phyloP scores from a whole-genome alignment of 495 filamentous ascomycete genomes.

The Ascodesmis nigricans region DNA sequence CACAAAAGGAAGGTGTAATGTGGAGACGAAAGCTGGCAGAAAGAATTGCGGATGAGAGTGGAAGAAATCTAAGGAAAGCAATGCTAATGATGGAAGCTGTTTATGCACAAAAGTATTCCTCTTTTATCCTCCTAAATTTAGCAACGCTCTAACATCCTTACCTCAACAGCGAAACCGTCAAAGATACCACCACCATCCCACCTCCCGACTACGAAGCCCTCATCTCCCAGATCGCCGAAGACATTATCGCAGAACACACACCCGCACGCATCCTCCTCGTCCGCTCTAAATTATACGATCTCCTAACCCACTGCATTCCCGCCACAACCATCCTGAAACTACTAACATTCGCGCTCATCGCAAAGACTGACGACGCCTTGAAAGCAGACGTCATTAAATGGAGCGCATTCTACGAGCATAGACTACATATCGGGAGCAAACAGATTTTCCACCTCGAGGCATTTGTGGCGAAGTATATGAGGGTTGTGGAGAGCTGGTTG shows the following conservation, averaged over 20 bases:
- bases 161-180: constrained; percentile 56
- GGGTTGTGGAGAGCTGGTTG: constrained; percentile 73
- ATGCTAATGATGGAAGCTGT: constrained; percentile 91
- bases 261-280: constrained; percentile 65
- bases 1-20: constrained; percentile 53
- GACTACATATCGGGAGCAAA: constrained; percentile 77
- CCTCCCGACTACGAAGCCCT: constrained; percentile 92
- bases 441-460: constrained; percentile 95
- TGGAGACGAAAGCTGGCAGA: constrained; percentile 46
- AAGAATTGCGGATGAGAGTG: constrained; percentile 78
- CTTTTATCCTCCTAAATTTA: constrained; percentile 8
- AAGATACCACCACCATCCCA: constrained; percentile 67
- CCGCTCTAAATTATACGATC: constrained; percentile 78
- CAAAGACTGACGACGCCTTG: constrained; percentile 62
- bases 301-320: constrained; percentile 91
- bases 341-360: constrained; percentile 76
- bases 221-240: constrained; percentile 63
- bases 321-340: constrained; percentile 79
- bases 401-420: constrained; percentile 92
- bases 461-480: constrained; percentile 96
- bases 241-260: constrained; percentile 78
- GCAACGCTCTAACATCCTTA: not conserved
- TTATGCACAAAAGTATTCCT: constrained; percentile 75
- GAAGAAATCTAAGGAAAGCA: constrained; percentile 70
- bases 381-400: constrained; percentile 87